Evolutionary conservation across 2,329 filamentous ascomycete genomes (phyloP).

Genomic region (Chrysoporthe puriensis): DNA sequence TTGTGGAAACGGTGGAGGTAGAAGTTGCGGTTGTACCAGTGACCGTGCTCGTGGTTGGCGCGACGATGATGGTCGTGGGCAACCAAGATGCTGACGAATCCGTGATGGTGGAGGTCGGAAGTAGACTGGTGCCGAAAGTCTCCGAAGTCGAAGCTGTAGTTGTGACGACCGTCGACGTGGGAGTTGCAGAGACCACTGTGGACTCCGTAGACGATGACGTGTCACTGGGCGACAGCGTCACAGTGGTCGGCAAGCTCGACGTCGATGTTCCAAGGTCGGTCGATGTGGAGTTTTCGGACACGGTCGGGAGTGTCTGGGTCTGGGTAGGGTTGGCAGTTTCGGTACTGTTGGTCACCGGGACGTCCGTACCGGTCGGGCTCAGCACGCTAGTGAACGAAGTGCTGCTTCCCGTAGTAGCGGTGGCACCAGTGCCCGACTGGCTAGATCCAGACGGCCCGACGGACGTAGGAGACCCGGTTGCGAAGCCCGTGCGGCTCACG

Average conservation of each 20-base stretch:
- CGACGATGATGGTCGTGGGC: constrained; percentile 65
- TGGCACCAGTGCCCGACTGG: neutral
- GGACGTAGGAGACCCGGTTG: constrained; percentile 16
- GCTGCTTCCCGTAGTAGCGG: constrained; percentile 5
- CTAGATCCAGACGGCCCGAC: constrained; percentile 17
- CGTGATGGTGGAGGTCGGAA: constrained; percentile 47
- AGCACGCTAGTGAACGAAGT: constrained; percentile 7
- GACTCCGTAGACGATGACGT: constrained; percentile 17
- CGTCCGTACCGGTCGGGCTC: constrained; percentile 9
- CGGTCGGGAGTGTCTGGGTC: constrained; percentile 14
- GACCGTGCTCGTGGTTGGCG: constrained; percentile 49
- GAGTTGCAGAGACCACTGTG: constrained; percentile 6
- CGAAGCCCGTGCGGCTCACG: constrained; percentile 9
- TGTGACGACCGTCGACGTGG: constrained; percentile 41
- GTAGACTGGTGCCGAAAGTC: constrained; percentile 27
- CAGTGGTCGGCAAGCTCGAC: constrained; percentile 22
- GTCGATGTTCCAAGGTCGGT: constrained; percentile 21
- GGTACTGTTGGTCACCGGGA: constrained; percentile 26
- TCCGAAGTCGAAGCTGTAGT: constrained; percentile 37
- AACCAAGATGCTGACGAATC: constrained; percentile 51
- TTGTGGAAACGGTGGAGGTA: constrained; percentile 61
- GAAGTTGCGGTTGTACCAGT: constrained; percentile 45
- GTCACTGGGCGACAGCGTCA: constrained; percentile 20
- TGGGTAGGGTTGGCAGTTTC: constrained; percentile 14
- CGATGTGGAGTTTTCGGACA: constrained; percentile 25